phyloP scores from a whole-genome alignment of 495 filamentous ascomycete genomes.

The Bacidia rubella region DNA sequence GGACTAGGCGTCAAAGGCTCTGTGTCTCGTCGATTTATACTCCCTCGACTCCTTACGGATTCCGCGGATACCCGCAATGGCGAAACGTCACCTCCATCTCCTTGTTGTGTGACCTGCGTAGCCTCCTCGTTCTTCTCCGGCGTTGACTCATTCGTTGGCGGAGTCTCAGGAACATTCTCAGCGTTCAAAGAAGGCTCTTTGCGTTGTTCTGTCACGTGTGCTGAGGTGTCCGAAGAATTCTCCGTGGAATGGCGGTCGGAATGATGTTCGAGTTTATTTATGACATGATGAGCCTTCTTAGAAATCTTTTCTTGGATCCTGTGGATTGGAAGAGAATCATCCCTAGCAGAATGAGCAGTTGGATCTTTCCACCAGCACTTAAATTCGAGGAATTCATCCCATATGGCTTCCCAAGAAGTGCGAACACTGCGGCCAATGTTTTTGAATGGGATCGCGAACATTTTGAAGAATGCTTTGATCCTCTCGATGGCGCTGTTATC shows the following conservation, averaged over 20 bases:
- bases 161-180: neutral
- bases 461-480: neutral
- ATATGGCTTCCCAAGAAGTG: neutral
- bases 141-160: neutral
- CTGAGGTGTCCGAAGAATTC: neutral
- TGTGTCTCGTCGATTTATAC: neutral
- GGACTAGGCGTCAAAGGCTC: neutral
- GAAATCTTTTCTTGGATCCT: neutral
- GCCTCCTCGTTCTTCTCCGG: neutral
- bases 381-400: neutral
- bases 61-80: neutral
- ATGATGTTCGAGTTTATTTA: neutral
- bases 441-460: neutral
- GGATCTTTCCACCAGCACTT: neutral
- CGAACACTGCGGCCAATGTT: neutral
- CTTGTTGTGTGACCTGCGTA: neutral
- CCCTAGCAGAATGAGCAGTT: neutral
- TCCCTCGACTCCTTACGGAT: neutral
- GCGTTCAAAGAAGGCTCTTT: neutral
- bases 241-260: neutral
- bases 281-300: neutral
- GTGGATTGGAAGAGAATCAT: neutral
- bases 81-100: no score
- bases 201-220: neutral
- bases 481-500: neutral